Percentiles rank a stretch among this genome's conserved stretches.
These are phyloP conservation scores for Claviceps sp. DNA, from an alignment of 2,329 filamentous ascomycete genomes.

Conservation along the genomic window DNA sequence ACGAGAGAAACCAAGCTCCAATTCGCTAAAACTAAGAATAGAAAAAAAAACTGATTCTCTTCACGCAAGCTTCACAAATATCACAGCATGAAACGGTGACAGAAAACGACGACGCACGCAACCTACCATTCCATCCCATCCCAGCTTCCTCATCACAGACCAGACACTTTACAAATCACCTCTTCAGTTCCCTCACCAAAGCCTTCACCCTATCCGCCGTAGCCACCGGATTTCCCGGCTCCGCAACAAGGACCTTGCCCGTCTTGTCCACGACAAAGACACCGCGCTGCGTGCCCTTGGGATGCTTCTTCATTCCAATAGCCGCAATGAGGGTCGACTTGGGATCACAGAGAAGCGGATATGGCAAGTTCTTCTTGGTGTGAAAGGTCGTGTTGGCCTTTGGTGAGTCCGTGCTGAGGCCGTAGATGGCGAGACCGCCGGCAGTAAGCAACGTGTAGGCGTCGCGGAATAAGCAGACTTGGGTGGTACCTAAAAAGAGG, in stretches of 20 bases:
- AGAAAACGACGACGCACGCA: no score
- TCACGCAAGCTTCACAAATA: no score
- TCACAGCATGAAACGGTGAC: no score
- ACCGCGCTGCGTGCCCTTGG: constrained; percentile 69
- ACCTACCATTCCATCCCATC: no score
- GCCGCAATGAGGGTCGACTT: constrained; percentile 61
- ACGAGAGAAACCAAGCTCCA: no score
- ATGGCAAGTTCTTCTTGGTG: constrained; percentile 80
- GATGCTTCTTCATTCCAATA: constrained; percentile 79
- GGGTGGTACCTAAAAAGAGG: constrained; percentile 59
- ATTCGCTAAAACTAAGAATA: no score
- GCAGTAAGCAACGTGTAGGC: constrained; percentile 61
- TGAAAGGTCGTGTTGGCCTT: constrained; percentile 91
- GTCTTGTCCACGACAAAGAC: constrained; percentile 77
- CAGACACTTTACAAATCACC: constrained; percentile 1
- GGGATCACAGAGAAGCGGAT: constrained; percentile 77
- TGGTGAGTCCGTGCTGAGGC: constrained; percentile 74
- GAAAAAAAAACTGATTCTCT: no score
- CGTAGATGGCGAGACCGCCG: constrained; percentile 75
- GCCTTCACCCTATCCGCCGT: constrained; percentile 68
- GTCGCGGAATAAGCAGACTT: constrained; percentile 90
- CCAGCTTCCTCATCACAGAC: no score
- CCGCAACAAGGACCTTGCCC: constrained; percentile 64
- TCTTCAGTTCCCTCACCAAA: constrained; percentile 40
- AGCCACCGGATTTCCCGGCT: constrained; percentile 62